phyloP scores from a whole-genome alignment of 2,329 filamentous ascomycete species.

The Aspergillus sp. region DNA sequence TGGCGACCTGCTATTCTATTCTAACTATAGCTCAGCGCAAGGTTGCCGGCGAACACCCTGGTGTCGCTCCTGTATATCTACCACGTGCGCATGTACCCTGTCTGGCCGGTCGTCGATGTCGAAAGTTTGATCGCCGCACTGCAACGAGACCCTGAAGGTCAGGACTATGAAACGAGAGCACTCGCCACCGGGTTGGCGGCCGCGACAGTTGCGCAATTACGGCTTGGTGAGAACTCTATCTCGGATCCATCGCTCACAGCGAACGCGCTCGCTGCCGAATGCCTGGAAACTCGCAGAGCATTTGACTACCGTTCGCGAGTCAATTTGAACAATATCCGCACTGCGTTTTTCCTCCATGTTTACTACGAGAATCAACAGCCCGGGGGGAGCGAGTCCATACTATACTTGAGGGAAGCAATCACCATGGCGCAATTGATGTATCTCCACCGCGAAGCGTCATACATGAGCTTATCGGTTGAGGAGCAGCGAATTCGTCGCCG shows the following conservation, averaged over 20 bases:
- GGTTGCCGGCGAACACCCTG: conserved; percentile 21
- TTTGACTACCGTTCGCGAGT: conserved; percentile 29
- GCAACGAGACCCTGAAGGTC: conserved; percentile 26
- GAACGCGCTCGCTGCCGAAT: conserved; percentile 37
- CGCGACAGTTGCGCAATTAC: conserved; percentile 52
- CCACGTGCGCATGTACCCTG: conserved; percentile 51
- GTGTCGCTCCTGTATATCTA: conserved; percentile 46
- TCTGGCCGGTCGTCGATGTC: conserved; percentile 54
- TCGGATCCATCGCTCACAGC: conserved; percentile 32
- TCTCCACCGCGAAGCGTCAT: conserved; percentile 47
- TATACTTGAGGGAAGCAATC: conserved; percentile 54
- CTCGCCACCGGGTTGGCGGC: conserved; percentile 50
- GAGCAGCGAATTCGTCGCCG: conserved; percentile 50
- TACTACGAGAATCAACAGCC: conserved; percentile 52
- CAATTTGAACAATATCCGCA: conserved; percentile 45
- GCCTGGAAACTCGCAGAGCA: conserved; percentile 30
- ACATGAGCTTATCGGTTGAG: conserved; percentile 32
- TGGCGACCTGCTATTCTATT: neutral
- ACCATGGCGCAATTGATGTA: conserved; percentile 52
- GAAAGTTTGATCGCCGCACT: conserved; percentile 43
- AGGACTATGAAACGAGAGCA: conserved; percentile 36
- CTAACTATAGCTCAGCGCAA: conserved; percentile 7
- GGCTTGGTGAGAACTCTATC: conserved; percentile 33
- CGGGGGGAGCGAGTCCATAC: conserved; percentile 48
- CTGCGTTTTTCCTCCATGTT: conserved; percentile 54